phyloP scores from a whole-genome alignment of 2,329 filamentous ascomycete species.

The Scorias spongiosa region DNA sequence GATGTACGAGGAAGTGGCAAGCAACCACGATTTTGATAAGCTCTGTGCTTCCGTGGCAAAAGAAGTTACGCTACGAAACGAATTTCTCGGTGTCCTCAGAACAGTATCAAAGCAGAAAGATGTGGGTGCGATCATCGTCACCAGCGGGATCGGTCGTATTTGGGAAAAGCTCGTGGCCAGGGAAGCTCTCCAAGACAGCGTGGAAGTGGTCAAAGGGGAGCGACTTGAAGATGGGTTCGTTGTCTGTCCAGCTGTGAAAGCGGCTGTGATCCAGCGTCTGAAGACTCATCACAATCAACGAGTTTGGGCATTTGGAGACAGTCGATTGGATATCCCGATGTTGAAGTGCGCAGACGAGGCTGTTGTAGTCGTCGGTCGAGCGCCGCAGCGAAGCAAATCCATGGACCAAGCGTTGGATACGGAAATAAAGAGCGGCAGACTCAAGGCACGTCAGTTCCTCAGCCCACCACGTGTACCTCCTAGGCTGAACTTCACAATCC shows the following conservation, averaged over 20 bases:
- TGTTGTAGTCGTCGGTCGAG: conserved; percentile 39
- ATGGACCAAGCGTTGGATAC: conserved; percentile 35
- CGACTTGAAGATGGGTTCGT: conserved; percentile 33
- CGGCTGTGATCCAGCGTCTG: conserved; percentile 29
- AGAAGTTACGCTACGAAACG: conserved; percentile 28
- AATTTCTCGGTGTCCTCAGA: conserved; percentile 33
- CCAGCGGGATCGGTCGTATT: conserved; percentile 36
- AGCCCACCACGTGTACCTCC: conserved; percentile 26
- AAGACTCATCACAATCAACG: conserved; percentile 18
- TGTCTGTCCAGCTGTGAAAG: conserved; percentile 38
- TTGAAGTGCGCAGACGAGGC: conserved; percentile 36
- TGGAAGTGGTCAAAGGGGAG: conserved; percentile 40
- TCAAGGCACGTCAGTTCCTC: conserved; percentile 33
- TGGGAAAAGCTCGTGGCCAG: conserved; percentile 41
- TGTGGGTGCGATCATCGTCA: conserved; percentile 37
- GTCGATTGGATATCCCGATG: conserved; percentile 44
- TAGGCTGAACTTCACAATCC: conserved; percentile 25
- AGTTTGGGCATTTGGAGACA: conserved; percentile 47
- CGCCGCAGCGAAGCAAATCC: conserved; percentile 30
- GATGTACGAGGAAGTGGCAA: conserved; percentile 34
- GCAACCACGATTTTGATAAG: conserved; percentile 26
- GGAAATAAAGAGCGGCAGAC: conserved; percentile 26
- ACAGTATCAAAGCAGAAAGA: conserved; percentile 17
- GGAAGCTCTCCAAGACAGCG: conserved; percentile 24
- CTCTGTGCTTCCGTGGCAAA: conserved; percentile 32